Percentiles rank a stretch among this genome's conserved stretches.
These are phyloP conservation scores for Candida quercuum DNA, from an alignment of 805 yeast genomes.

Conservation along the genomic window DNA sequence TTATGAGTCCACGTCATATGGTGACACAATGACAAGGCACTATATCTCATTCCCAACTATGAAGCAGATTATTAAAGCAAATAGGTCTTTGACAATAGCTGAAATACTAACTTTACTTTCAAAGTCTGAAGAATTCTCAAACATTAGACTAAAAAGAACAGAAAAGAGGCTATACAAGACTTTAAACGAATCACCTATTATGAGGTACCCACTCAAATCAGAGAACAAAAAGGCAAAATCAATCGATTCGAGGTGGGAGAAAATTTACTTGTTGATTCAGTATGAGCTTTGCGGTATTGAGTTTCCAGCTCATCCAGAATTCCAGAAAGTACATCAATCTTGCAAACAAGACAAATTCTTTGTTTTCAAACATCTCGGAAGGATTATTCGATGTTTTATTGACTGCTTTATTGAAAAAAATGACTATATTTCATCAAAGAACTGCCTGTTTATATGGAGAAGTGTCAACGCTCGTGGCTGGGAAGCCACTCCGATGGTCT, in stretches of 20 bases:
- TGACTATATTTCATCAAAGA: slow-evolving; percentile 37
- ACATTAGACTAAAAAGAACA: slow-evolving; percentile 33
- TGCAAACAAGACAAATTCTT: slow-evolving; percentile 39
- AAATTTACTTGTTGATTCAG: slow-evolving; percentile 39
- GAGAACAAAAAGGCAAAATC: slow-evolving; percentile 24
- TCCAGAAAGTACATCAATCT: slow-evolving; percentile 31
- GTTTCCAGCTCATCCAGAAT: slow-evolving; percentile 38
- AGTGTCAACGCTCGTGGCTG: slow-evolving; percentile 41
- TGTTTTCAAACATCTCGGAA: slow-evolving; percentile 36
- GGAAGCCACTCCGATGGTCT: slow-evolving; percentile 41
- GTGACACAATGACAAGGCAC: slow-evolving; percentile 44
- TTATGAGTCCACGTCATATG: slow-evolving; percentile 34
- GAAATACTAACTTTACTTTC: slow-evolving; percentile 26
- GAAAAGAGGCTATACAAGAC: slow-evolving; percentile 42
- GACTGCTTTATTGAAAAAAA: slow-evolving; percentile 37
- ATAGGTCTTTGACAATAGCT: slow-evolving; percentile 14
- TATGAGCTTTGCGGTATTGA: slow-evolving; percentile 47
- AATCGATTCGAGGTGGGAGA: slow-evolving; percentile 25
- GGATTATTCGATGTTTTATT: slow-evolving; percentile 38
- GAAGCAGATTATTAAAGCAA: slow-evolving; percentile 26
- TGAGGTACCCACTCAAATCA: slow-evolving; percentile 32
- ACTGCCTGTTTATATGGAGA: slow-evolving; percentile 33
- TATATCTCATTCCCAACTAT: slow-evolving; percentile 42
- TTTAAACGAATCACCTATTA: slow-evolving; percentile 34
- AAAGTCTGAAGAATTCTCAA: slow-evolving; percentile 35